phyloP scores from a whole-genome alignment of 2,329 filamentous ascomycete species.

The Botrytis galanthina region DNA sequence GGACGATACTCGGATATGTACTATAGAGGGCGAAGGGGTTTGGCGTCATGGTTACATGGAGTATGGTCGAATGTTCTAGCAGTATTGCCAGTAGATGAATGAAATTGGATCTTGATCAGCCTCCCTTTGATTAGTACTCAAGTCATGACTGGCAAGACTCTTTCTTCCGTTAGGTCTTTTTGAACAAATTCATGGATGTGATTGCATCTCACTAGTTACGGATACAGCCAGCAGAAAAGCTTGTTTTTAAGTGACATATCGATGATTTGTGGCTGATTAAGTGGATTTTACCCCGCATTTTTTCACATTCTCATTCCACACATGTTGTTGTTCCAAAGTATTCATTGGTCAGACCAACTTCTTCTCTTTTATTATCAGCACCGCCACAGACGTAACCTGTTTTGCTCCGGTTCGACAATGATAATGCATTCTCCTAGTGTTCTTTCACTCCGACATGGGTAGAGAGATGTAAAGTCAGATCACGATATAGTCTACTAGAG shows the following conservation, averaged over 20 bases:
- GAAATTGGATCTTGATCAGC: background rate
- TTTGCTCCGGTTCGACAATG: background rate
- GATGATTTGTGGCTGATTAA: slow-evolving; percentile 4
- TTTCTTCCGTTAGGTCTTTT: background rate
- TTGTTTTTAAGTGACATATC: slow-evolving; percentile 10
- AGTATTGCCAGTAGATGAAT: background rate
- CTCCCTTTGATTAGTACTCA: background rate
- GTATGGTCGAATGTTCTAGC: background rate
- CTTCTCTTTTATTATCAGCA: background rate
- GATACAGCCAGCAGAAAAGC: slow-evolving; percentile 4
- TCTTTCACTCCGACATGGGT: background rate
- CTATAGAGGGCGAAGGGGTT: background rate
- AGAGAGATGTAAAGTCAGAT: background rate
- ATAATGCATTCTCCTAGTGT: background rate
- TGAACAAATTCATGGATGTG: background rate
- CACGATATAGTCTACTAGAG: background rate
- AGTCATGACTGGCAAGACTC: background rate
- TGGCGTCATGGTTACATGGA: slow-evolving; percentile 1
- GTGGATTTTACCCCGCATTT: background rate
- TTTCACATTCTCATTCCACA: background rate
- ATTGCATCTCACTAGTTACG: background rate
- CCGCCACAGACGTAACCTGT: slow-evolving; percentile 11
- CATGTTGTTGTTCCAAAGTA: background rate
- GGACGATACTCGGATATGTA: slow-evolving; percentile 4
- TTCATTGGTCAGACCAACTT: background rate